phyloP scores from a whole-genome alignment of 805 yeast genomes.

The Teunomyces stri region DNA sequence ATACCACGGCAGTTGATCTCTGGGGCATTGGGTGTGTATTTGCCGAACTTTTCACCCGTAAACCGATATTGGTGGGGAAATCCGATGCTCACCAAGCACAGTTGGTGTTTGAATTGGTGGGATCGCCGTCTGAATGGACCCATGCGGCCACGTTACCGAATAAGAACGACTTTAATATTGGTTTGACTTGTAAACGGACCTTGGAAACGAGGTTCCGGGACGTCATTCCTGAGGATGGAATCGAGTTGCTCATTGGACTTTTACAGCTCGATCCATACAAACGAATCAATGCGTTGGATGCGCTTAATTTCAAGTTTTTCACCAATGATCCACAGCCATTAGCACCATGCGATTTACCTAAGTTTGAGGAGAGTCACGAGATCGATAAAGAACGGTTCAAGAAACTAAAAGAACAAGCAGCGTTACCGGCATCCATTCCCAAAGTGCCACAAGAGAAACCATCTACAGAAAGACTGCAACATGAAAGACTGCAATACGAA shows the following conservation, averaged over 20 bases:
- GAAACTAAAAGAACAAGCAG: conserved; percentile 34
- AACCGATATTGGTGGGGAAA: conserved; percentile 82
- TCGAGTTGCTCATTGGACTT: conserved; percentile 58
- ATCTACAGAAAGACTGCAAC: too few species aligned
- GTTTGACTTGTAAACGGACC: conserved; percentile 46
- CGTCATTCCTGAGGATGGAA: conserved; percentile 44
- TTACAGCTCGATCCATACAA: conserved; percentile 67
- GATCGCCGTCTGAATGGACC: conserved; percentile 75
- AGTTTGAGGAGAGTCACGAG: conserved; percentile 86
- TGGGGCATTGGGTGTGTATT: conserved; percentile 98
- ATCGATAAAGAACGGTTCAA: conserved; percentile 65
- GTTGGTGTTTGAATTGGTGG: conserved; percentile 74
- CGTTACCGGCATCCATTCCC: too few species aligned
- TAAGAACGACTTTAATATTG: conserved; percentile 43
- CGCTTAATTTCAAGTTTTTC: conserved; percentile 71
- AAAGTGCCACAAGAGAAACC: too few species aligned
- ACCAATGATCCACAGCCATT: conserved; percentile 64
- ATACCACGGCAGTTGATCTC: conserved; percentile 93
- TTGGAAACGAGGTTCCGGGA: conserved; percentile 49
- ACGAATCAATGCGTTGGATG: conserved; percentile 78
- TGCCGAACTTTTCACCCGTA: conserved; percentile 80
- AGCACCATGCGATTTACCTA: conserved; percentile 51
- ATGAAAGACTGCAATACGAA: not conserved
- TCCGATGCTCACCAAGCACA: conserved; percentile 88
- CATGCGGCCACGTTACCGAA: conserved; percentile 57